Evolutionary conservation across 2,329 filamentous ascomycete genomes (phyloP).

Genomic region (Neophaeococcomyces aloes): DNA sequence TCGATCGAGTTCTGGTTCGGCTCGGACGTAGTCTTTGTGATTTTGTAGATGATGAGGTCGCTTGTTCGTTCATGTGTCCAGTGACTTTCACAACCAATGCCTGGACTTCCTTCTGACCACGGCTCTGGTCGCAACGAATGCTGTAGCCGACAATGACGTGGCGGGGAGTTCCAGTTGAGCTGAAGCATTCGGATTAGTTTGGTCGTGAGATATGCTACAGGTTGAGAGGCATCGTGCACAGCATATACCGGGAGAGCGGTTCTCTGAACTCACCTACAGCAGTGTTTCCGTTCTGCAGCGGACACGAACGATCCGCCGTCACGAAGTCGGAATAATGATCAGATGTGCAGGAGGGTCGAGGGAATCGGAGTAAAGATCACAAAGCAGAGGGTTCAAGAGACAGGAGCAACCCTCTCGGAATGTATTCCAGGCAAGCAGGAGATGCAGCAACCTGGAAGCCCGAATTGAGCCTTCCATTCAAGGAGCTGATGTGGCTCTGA

Average conservation of each 20-base stretch:
- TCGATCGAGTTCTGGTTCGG: neutral
- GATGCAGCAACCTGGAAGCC: conserved; percentile 5
- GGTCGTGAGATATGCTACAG: neutral
- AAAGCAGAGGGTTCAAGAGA: neutral
- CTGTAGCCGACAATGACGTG: neutral
- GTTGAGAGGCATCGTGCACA: neutral
- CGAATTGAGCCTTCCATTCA: conserved; percentile 5
- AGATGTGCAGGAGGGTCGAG: conserved; percentile 8
- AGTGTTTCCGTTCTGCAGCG: neutral
- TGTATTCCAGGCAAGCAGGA: conserved; percentile 1
- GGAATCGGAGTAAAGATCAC: conserved; percentile 4
- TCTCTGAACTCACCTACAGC: conserved; percentile 1
- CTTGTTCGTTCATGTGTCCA: neutral
- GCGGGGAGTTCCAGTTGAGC: neutral
- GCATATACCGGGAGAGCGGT: neutral
- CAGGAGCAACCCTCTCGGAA: neutral
- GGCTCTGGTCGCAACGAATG: neutral
- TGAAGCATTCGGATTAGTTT: conserved; percentile 3
- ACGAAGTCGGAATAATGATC: conserved; percentile 9
- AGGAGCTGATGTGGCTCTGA: conserved; percentile 6
- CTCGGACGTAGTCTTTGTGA: neutral
- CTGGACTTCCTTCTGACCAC: neutral
- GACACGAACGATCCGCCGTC: neutral
- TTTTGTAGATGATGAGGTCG: neutral
- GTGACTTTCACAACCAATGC: neutral